Percentiles rank a stretch among this genome's conserved stretches.
Conservation (phyloP, 2,329 filamentous ascomycete species). For the Aspergillus sp. region DNA sequence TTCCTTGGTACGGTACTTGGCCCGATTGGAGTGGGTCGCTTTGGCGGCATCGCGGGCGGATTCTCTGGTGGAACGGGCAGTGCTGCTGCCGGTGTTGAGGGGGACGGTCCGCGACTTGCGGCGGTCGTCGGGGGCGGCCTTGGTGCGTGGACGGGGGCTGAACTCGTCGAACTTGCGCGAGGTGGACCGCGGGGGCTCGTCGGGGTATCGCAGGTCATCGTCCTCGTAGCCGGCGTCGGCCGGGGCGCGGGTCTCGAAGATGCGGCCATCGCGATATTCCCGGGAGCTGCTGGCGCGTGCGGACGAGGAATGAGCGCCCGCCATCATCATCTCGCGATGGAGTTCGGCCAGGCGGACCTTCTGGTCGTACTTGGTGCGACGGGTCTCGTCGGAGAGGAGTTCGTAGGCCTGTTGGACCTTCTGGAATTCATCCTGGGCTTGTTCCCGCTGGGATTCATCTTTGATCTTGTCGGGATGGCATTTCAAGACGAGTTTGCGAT, state of each 20-base stretch:
- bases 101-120: constrained; percentile 34
- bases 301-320: constrained; percentile 37
- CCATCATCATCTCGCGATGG: constrained; percentile 51
- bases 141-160: constrained; percentile 32
- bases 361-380: constrained; percentile 75
- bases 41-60: constrained; percentile 30
- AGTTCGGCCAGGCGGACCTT: constrained; percentile 66
- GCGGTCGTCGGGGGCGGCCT: constrained; percentile 35
- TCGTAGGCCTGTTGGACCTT: constrained; percentile 92
- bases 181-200: constrained; percentile 36
- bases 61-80: constrained; percentile 31
- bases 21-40: constrained; percentile 32
- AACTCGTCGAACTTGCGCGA: constrained; percentile 42
- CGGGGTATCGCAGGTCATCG: constrained; percentile 28
- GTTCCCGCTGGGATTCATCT: constrained; percentile 70
- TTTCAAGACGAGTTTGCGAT: constrained; percentile 83
- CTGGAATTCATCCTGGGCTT: constrained; percentile 86
- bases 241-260: constrained; percentile 46
- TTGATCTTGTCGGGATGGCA: constrained; percentile 92
- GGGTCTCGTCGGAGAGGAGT: constrained; percentile 73
- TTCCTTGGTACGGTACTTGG: constrained; percentile 44
- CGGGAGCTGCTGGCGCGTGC: constrained; percentile 24
- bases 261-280: constrained; percentile 42
- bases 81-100: constrained; percentile 9
- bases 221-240: constrained; percentile 38